Evolutionary conservation across 2,329 filamentous ascomycete genomes (phyloP), one percentile per base, ranked within the genome.

Genomic region (Xylogone sp.): DNA sequence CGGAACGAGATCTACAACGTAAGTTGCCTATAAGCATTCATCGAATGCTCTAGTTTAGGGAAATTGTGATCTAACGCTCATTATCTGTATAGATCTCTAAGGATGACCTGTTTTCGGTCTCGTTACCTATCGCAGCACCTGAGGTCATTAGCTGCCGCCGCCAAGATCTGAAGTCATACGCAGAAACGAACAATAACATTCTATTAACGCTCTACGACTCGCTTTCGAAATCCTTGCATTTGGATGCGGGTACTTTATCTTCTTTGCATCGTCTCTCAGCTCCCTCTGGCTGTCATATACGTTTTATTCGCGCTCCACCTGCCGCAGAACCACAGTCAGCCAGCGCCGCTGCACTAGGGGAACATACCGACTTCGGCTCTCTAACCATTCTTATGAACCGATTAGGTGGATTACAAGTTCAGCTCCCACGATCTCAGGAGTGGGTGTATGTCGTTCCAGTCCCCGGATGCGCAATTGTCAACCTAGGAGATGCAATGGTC

Each of bases 351-450:
- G 71, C 73, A 2, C 59, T 79, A 20, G 75, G 75, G 20, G 75
- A 76, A 51, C 79, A 83, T 59, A 81, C 78, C 2, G 79, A 82
- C 56, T 81, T 81, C 55, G 79, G 78, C 44, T 75, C 69, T 48
- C 68, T 82, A 5, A 82, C 79, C 0, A 65, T 82, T 4, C 69
- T 83, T 2, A 79, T 82, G 64, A 82, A 81, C 63, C 70, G 76
- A 0, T 62, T 82, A 2, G 78, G 78, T 0, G 79, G 79, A 0
- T 67, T 82, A 7, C 79, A 82, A 59, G 74, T 82, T 3, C 66
- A 75, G 2, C 70, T 73, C 0, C 75, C 76, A 0, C 64, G 65
- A 0, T 56, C 58, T 3, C 58, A 65, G 0, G 61, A 63, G 27
- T 83, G 79, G 79, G 65, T 69, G 16, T 82, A 77, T 55, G 77